These are phyloP conservation scores for Eucalyptus sp. DNA, from an alignment of 345 rosid genomes.

Conservation along the genomic window DNA sequence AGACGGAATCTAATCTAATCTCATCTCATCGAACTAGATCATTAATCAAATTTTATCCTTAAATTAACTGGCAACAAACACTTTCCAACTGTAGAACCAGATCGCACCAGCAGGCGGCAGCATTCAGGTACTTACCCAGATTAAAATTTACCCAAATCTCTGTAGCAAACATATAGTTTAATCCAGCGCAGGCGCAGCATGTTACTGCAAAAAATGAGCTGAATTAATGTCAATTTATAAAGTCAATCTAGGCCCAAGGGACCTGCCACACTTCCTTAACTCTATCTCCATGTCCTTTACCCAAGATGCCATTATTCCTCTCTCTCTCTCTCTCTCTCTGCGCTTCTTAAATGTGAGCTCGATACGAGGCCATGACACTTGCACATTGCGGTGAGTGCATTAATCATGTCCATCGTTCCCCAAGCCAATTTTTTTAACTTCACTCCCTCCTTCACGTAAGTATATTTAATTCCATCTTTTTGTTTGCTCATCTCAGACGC, in stretches of 20 bases:
- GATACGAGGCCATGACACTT: neutral
- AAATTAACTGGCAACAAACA: neutral
- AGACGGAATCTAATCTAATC: neutral
- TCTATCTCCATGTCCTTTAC: conserved; percentile 38
- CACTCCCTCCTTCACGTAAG: neutral
- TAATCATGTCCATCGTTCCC: neutral
- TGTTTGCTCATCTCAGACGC: neutral
- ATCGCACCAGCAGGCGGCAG: neutral
- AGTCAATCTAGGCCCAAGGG: conserved; percentile 35
- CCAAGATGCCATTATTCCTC: conserved; percentile 41
- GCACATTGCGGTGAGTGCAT: neutral
- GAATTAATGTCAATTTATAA: neutral
- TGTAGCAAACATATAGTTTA: neutral
- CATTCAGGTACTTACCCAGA: neutral
- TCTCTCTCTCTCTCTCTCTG: neutral
- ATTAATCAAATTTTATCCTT: neutral
- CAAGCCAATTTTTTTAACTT: neutral
- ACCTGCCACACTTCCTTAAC: conserved; percentile 18
- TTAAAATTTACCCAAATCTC: neutral
- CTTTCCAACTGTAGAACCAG: neutral
- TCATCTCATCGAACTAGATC: neutral
- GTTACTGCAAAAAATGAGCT: neutral
- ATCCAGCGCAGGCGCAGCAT: neutral
- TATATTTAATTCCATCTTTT: neutral
- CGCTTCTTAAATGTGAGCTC: conserved; percentile 6